Conservation (phyloP, 1,139 yeast genomes). For the Suhomyces atakaporum region DNA sequence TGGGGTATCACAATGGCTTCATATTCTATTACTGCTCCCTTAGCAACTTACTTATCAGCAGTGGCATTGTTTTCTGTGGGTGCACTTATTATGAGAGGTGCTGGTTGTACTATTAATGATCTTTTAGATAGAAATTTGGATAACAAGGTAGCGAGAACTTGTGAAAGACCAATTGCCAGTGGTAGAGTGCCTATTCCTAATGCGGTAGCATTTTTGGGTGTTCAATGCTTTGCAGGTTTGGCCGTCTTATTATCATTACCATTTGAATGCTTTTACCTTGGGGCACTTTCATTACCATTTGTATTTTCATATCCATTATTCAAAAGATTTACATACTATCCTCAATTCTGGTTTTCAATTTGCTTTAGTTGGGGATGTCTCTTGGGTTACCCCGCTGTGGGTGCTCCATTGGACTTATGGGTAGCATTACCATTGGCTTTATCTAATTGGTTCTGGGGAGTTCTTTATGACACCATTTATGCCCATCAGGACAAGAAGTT, state of each 20-base stretch:
- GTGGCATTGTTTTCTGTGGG: slow-evolving; percentile 76
- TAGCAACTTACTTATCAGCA: slow-evolving; percentile 59
- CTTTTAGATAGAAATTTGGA: slow-evolving; percentile 82
- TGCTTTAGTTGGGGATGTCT: slow-evolving; percentile 96
- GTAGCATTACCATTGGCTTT: slow-evolving; percentile 79
- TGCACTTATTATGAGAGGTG: slow-evolving; percentile 91
- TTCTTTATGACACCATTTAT: slow-evolving; percentile 93
- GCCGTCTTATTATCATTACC: slow-evolving; percentile 75
- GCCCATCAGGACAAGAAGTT: slow-evolving; percentile 96
- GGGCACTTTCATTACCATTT: slow-evolving; percentile 76
- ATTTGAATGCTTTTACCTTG: slow-evolving; percentile 75
- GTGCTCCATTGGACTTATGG: slow-evolving; percentile 70
- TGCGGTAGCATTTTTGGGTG: slow-evolving; percentile 74
- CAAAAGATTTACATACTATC: slow-evolving; percentile 92
- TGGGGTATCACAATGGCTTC: slow-evolving; percentile 92
- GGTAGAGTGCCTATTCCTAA: slow-evolving; percentile 73
- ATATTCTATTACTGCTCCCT: slow-evolving; percentile 65
- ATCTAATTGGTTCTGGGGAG: slow-evolving; percentile 87
- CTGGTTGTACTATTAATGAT: slow-evolving; percentile 96
- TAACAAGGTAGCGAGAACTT: slow-evolving; percentile 80
- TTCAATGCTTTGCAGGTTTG: slow-evolving; percentile 76
- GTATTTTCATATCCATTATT: slow-evolving; percentile 90
- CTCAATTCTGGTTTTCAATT: slow-evolving; percentile 78
- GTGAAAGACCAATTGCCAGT: slow-evolving; percentile 87
- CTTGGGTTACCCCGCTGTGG: slow-evolving; percentile 92